Conservation (phyloP, 306 rosid species). For the Pterocarpus macrocarpus region DNA sequence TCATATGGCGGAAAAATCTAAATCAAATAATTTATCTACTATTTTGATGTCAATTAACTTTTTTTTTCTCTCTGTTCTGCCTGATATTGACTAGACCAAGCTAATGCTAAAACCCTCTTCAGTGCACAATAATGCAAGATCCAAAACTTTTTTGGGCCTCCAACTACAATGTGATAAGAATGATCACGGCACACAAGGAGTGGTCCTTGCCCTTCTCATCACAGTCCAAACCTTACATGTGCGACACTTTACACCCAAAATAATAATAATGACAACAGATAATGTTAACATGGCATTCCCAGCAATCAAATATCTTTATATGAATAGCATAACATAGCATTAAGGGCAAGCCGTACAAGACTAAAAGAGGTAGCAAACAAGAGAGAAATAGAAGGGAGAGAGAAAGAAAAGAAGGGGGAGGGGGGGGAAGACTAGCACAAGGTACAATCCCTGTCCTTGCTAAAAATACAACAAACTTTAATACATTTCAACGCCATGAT, state of each 20-base stretch:
- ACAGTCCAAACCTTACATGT: not conserved
- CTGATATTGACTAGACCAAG: not conserved
- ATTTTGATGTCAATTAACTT: too few relatives aligned
- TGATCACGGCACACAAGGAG: not conserved
- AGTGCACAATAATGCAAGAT: not conserved
- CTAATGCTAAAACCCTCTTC: not conserved
- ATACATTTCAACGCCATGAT: not conserved
- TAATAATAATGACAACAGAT: not conserved
- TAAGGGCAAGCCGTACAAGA: not conserved
- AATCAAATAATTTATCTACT: too few relatives aligned
- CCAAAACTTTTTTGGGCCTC: not conserved
- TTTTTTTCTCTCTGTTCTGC: not conserved
- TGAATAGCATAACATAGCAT: not conserved
- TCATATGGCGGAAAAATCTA: too few relatives aligned
- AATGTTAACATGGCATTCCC: not conserved
- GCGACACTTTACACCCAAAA: too few relatives aligned
- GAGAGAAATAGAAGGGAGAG: too few relatives aligned
- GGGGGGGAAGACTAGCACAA: not conserved
- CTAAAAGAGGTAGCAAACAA: not conserved
- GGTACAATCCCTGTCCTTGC: slow-evolving; percentile 23
- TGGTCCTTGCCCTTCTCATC: not conserved
- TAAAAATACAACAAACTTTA: not conserved
- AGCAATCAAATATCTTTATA: slow-evolving; percentile 7
- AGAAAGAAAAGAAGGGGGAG: too few relatives aligned
- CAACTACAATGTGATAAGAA: not conserved